Evolutionary conservation across 139 green algal species (phyloP).

Genomic region (Eudorina sp.): DNA sequence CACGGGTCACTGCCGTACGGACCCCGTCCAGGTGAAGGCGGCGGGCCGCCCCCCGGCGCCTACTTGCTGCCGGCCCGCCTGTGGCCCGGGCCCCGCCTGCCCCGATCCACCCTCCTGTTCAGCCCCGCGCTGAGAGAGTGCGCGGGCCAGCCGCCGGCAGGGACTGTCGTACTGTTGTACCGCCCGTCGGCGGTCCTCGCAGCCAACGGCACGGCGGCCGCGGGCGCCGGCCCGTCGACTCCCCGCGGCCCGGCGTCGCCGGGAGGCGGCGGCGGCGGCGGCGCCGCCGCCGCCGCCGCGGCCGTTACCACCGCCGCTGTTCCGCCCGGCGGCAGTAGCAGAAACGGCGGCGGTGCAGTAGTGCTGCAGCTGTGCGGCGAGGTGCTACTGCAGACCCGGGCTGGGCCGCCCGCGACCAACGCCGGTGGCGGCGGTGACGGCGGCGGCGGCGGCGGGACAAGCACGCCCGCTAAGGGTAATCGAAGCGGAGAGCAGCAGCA

Average conservation of each 20-base stretch:
- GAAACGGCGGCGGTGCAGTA: background rate
- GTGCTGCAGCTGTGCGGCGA: constrained; percentile 48
- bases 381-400: constrained; percentile 17
- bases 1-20: too few relatives aligned
- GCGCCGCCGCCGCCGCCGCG: background rate
- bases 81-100: constrained; percentile 57
- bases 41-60: background rate
- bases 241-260: background rate
- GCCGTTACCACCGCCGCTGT: background rate
- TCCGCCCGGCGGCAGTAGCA: background rate
- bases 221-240: background rate
- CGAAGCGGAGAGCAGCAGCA: background rate
- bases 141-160: constrained; percentile 41
- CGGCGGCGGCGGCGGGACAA: background rate
- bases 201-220: background rate
- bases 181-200: background rate
- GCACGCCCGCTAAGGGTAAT: background rate
- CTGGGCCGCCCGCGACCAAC: background rate
- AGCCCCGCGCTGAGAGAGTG: constrained; percentile 44
- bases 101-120: background rate
- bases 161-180: constrained; percentile 51
- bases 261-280: background rate
- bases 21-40: background rate
- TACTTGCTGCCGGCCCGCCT: constrained; percentile 44
- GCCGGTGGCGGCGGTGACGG: constrained; percentile 12